Evolutionary conservation across 2,329 filamentous ascomycete species (phyloP), one percentile per base, ranked within the genome.

Genomic region (Trichoderma gracile): DNA sequence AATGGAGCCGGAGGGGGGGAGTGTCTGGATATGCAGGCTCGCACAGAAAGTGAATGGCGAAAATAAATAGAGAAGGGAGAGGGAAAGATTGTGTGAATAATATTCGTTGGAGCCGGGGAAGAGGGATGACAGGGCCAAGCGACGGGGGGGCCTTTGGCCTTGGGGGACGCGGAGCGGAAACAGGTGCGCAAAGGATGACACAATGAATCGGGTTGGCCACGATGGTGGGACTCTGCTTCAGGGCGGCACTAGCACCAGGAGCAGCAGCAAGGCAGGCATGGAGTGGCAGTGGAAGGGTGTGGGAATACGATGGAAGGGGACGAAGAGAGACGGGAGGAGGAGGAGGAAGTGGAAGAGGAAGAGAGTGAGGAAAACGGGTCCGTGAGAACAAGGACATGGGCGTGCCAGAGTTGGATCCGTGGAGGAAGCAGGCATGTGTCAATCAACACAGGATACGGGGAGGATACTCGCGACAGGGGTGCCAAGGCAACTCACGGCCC

Each of bases 181-280:
- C 67, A 71, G 72, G 72, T 69, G 72, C 64, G 58, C 53, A 67
- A 72, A 57, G 70, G 69, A 74, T 73, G 72, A 73, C 72, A 73
- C 72, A 73, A 73, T 74, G 70, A 73, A 72, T 73, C 50, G 71
- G 72, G 71, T 72, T 59, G 64, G 53, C 64, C 60, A 64, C 43
- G 49, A 62, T 53, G 58, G 58, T 66, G 64, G 64, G 61, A 64
- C 64, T 54, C 55, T 42, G 64, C 27, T 52, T 63, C 64, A 65
- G 64, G 64, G 52, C 64, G 50, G 59, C 64, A 25, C 64, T 65
- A 65, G 58, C 19, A 50, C 46, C 58, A 62, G 40, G 46, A 59
- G 46, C 10, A 59, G 62, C 33, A 38, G 33, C 33, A 38, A 38
- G 10, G 33, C 33, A 38, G 33, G 33, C 33, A 12, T 38, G 33